Evolutionary conservation across 140 eudicot species (phyloP).

Genomic region (Oenanthe javanica): DNA sequence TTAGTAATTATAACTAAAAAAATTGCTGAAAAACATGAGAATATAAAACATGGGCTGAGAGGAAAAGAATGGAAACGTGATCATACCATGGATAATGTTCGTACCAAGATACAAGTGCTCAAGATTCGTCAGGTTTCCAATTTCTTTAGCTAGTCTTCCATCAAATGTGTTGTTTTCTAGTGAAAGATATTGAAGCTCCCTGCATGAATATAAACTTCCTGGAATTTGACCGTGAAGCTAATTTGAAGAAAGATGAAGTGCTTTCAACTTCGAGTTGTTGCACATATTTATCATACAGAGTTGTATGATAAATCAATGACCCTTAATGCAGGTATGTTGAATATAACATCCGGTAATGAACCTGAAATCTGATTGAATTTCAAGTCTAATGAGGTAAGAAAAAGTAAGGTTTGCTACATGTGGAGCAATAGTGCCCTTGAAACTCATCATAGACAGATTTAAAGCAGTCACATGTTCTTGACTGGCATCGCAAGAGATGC

Average conservation of each 20-base stretch:
- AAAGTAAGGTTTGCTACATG: slow-evolving; percentile 20
- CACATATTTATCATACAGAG: slow-evolving; percentile 12
- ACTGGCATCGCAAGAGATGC: slow-evolving; percentile 16
- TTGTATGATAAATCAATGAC: not conserved
- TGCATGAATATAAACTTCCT: slow-evolving; percentile 1
- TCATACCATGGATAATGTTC: not conserved
- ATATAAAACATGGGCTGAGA: not conserved
- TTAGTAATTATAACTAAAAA: not conserved
- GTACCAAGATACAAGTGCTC: not conserved
- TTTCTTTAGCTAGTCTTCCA: not conserved
- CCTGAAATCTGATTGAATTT: not conserved
- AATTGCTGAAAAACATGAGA: not conserved
- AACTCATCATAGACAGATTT: slow-evolving; percentile 12
- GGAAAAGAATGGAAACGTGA: not conserved
- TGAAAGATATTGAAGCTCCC: not conserved
- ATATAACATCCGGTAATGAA: not conserved
- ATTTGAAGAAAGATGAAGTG: not conserved
- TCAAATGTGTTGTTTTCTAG: not conserved
- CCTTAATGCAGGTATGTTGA: slow-evolving; percentile 3
- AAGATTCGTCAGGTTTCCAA: slow-evolving; percentile 7
- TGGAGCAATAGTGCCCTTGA: slow-evolving; percentile 14
- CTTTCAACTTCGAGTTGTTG: slow-evolving; percentile 7
- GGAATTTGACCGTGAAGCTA: not conserved
- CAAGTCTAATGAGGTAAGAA: slow-evolving; percentile 12
- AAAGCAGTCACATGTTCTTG: slow-evolving; percentile 12